A percentile compares a stretch with the other conserved stretches of the same genome.
Evolutionary conservation across 192 early-diverging fungal species (phyloP).

Genomic region (Podila epicladia): DNA sequence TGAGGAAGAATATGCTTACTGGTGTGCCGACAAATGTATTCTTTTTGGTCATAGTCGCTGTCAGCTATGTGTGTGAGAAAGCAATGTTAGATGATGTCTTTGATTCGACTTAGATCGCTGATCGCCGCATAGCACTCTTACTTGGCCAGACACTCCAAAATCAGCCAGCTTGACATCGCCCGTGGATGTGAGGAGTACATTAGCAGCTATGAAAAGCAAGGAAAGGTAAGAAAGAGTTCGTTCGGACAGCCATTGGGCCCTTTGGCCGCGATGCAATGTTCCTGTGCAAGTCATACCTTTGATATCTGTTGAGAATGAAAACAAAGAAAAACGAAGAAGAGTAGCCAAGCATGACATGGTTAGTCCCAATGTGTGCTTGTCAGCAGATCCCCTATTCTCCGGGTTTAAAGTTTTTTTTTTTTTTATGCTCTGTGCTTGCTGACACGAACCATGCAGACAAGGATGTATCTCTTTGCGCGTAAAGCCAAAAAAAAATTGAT

Average conservation of each 20-base stretch:
- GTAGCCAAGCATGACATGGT: not conserved
- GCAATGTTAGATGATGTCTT: not conserved
- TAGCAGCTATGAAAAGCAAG: conserved; percentile 69
- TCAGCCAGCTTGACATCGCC: conserved; percentile 91
- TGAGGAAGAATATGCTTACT: conserved; percentile 41
- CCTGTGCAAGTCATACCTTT: conserved; percentile 22
- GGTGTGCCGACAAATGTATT: conserved; percentile 99
- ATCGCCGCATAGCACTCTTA: conserved; percentile 15
- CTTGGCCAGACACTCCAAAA: conserved; percentile 97
- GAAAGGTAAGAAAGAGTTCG: not conserved
- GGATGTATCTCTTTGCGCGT: not conserved
- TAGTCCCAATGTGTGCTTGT: not conserved
- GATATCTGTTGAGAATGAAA: conserved; percentile 21
- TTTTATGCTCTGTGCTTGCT: not conserved
- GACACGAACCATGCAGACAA: not conserved
- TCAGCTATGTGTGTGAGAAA: conserved; percentile 57
- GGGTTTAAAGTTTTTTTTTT: not conserved
- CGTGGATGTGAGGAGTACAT: conserved; percentile 69
- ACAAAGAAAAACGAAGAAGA: conserved; percentile 1
- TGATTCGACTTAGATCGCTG: not conserved
- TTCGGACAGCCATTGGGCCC: too few relatives aligned
- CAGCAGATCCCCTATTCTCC: not conserved
- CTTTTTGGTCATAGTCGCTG: conserved; percentile 92
- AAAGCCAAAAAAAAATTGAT: not conserved
- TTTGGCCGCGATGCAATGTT: too few relatives aligned